Base-by-base conservation (phyloP, 1,284 basidiomycete species). In the Puccinia triticina region DNA sequence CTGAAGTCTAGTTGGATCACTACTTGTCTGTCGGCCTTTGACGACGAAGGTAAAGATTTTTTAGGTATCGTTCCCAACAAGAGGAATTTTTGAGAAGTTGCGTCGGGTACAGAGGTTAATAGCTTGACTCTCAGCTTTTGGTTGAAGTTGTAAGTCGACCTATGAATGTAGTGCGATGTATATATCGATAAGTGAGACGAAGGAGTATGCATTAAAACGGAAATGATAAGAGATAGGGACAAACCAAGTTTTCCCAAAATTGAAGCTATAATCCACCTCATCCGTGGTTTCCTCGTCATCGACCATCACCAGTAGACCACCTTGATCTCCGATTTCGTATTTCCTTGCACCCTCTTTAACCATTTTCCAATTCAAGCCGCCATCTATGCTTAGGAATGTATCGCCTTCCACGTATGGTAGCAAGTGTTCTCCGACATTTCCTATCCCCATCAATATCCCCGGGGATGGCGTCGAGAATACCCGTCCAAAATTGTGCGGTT, bases 401-500 rank as follows among this genome's bases (percentile, higher is more conserved):
- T 98, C 94, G 86, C 93, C 93, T 53, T 97, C 93, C 74, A 93
- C 92, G 86, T 99, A 99, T 0, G 92, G 89, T 48, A 89, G 87
- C 5, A 98, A 88, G 23, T 89, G 88, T 23, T 90, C 88, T 1
- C 96, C 95, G 40, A 98, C 90, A 0, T 91, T 93, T 8, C 96
- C 96, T 1, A 99, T 95, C 48, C 93, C 96, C 93, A 99, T 96
- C 48, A 95, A 92, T 83, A 95, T 91, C 0, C 96, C 96, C 0
- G 96, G 96, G 0, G 96, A 96, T 14, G 94, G 92, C 0, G 94
- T 95, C 0, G 95, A 96, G 88, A 98, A 98, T 32, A 98, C 91
- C 32, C 93, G 91, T 0, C 96, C 96, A 84, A 93, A 93, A 87
- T 98, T 99, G 88, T 96, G 95, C 1, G 93, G 92, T 10, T 91